These are phyloP conservation scores for Colletotrichum sojae DNA, from an alignment of 2,329 filamentous ascomycete genomes.

Conservation along the genomic window DNA sequence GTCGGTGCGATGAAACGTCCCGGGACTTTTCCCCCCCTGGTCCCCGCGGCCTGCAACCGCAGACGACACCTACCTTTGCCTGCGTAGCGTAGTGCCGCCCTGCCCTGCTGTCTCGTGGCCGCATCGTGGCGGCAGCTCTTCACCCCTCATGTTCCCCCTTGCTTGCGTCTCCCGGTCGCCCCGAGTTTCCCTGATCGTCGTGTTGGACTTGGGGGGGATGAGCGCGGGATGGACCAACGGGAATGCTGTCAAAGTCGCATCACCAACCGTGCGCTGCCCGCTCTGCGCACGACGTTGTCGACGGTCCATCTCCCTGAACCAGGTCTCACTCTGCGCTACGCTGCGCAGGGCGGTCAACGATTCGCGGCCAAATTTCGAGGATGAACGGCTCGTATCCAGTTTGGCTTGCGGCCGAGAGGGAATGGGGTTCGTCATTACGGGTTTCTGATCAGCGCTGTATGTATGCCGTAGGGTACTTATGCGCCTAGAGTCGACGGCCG, in stretches of 20 bases:
- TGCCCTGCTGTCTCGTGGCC: constrained; percentile 27
- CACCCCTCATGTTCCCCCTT: constrained; percentile 33
- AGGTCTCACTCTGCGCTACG: constrained; percentile 4
- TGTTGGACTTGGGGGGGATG: background rate
- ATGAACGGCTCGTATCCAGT: constrained; percentile 8
- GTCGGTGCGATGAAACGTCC: constrained; percentile 25
- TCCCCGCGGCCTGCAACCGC: constrained; percentile 27
- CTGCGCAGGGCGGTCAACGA: constrained; percentile 10
- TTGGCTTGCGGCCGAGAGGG: constrained; percentile 26
- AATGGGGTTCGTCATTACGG: background rate
- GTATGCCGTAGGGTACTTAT: too few species aligned
- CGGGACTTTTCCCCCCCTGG: constrained; percentile 25
- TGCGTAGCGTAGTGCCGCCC: constrained; percentile 12
- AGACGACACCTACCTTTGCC: constrained; percentile 6
- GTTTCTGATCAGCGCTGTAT: too few species aligned
- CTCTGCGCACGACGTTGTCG: constrained; percentile 3
- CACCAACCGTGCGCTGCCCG: constrained; percentile 4
- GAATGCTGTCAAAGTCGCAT: constrained; percentile 22
- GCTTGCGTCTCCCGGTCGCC: constrained; percentile 14
- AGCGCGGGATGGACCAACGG: constrained; percentile 12
- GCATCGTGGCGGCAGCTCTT: constrained; percentile 37
- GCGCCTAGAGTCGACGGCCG: background rate
- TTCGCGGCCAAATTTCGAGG: constrained; percentile 2
- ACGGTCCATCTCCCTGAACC: background rate
- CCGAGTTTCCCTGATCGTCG: constrained; percentile 7